Conservation (phyloP, 179 eudicot species). For the Silene vulgaris region DNA sequence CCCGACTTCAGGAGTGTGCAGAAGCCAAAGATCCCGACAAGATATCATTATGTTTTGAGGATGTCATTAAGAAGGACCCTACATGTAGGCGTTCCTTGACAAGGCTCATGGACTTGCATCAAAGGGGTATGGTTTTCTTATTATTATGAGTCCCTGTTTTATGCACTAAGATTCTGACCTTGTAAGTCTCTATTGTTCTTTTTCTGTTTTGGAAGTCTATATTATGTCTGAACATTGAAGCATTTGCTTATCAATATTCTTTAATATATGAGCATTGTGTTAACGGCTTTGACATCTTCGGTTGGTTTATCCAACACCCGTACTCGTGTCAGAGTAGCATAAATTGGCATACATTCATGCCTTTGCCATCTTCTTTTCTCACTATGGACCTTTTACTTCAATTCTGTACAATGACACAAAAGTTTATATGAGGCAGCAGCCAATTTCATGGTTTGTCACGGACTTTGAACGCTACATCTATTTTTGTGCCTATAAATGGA, state of each 20-base stretch:
- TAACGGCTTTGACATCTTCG: background rate
- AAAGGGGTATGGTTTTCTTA: conserved; percentile 40
- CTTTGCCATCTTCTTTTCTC: background rate
- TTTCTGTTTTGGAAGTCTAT: background rate
- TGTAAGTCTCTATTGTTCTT: background rate
- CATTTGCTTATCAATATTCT: background rate
- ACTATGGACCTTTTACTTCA: background rate
- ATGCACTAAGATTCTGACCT: background rate
- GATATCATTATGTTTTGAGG: conserved; percentile 53
- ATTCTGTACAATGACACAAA: background rate
- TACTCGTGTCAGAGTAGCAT: background rate
- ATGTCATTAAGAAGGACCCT: conserved; percentile 71
- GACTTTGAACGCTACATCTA: background rate
- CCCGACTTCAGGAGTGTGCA: conserved; percentile 59
- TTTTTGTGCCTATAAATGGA: background rate
- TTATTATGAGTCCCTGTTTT: background rate
- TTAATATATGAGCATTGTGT: background rate
- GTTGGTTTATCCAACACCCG: background rate
- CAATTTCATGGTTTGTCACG: background rate
- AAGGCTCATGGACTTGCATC: conserved; percentile 62
- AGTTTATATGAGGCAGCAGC: background rate
- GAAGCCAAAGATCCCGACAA: conserved; percentile 38
- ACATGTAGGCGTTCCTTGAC: conserved; percentile 57
- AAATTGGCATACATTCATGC: background rate
- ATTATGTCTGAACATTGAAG: background rate